A percentile compares a stretch with the other conserved stretches of the same genome.
phyloP scores from a whole-genome alignment of 164 flowering plant genomes.

The Umbellularia californica region DNA sequence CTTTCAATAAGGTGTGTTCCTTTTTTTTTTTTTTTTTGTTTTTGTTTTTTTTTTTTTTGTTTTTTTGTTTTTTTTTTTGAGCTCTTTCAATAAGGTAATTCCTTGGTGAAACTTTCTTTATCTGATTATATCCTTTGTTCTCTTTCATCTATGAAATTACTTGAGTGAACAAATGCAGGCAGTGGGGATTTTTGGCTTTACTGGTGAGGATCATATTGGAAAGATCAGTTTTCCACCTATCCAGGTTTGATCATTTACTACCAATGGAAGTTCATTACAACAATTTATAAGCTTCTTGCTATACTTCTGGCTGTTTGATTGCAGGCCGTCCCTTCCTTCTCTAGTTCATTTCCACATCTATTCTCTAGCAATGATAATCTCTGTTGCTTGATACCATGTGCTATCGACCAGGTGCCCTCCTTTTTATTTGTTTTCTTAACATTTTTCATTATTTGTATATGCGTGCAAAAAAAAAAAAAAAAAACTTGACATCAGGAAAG shows the following conservation, averaged over 20 bases:
- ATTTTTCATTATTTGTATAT: too few relatives aligned
- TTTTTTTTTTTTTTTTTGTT: too few relatives aligned
- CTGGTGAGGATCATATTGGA: constrained; percentile 89
- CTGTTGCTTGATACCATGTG: constrained; percentile 96
- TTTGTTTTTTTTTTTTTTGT: too few relatives aligned
- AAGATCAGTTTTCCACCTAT: constrained; percentile 86
- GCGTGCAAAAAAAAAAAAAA: too few relatives aligned
- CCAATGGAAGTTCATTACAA: background rate
- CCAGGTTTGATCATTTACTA: constrained; percentile 46
- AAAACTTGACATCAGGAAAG: too few relatives aligned
- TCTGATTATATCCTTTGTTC: constrained; percentile 2
- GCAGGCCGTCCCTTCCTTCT: constrained; percentile 98
- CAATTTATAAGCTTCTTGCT: background rate
- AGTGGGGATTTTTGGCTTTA: constrained; percentile 86
- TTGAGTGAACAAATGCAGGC: constrained; percentile 37
- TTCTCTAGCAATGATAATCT: constrained; percentile 67
- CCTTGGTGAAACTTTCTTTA: background rate
- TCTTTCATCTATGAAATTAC: background rate
- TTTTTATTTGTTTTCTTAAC: background rate
- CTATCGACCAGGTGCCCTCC: constrained; percentile 83
- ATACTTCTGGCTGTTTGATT: constrained; percentile 12
- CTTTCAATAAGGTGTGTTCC: constrained; percentile 68
- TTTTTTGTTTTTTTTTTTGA: too few relatives aligned
- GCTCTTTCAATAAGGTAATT: constrained; percentile 66
- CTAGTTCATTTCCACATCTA: constrained; percentile 93